Conservation (phyloP, 73 alveolate genomes). For the Paramecium caudatum region DNA sequence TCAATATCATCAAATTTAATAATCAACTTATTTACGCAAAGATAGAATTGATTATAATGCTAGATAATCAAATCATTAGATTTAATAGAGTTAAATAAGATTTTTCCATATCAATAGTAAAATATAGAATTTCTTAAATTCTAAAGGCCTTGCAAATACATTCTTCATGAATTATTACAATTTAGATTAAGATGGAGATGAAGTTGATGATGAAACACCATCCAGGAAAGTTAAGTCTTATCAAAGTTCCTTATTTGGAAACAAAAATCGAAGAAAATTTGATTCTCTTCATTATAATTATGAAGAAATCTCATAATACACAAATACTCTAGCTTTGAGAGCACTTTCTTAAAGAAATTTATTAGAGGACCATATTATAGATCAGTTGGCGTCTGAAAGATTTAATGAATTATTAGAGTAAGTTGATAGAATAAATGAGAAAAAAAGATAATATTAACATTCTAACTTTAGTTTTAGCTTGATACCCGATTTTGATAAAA, state of each 20-base stretch:
- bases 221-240: not conserved
- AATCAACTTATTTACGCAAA: not conserved
- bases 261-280: not conserved
- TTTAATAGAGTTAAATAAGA: slow-evolving; percentile 1
- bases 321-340: not conserved
- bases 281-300: not conserved
- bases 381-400: slow-evolving; percentile 8
- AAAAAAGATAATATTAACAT: not conserved
- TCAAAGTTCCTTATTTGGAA: not conserved
- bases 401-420: not conserved
- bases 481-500: not conserved
- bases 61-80: not conserved
- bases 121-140: not conserved
- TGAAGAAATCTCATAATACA: no score
- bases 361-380: not conserved
- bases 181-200: not conserved
- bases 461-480: not conserved
- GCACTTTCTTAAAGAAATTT: not conserved
- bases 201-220: slow-evolving; percentile 11
- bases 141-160: not conserved
- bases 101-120: not conserved
- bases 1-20: slow-evolving; percentile 11
- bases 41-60: slow-evolving; percentile 42
- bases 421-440: not conserved
- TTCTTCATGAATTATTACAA: not conserved